phyloP scores from a whole-genome alignment of 495 filamentous ascomycete genomes.

The Lepraria neglecta region DNA sequence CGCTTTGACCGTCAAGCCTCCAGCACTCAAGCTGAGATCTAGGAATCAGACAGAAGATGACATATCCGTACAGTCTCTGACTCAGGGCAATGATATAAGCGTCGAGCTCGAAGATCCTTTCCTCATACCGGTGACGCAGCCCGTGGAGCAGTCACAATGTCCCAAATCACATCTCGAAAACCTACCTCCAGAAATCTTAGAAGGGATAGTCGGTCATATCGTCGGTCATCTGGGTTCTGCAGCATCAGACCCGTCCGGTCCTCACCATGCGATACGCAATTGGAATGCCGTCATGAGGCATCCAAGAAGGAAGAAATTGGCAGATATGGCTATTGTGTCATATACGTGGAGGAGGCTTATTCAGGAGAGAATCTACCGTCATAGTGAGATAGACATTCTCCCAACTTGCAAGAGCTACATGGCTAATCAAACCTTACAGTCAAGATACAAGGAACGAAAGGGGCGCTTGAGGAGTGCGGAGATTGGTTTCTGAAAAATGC shows the following conservation, averaged over 20 bases:
- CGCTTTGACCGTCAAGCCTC: constrained; percentile 22
- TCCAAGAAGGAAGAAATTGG: constrained; percentile 58
- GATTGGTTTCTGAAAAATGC: constrained; percentile 52
- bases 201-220: constrained; percentile 61
- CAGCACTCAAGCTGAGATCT: constrained; percentile 17
- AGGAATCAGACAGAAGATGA: constrained; percentile 29
- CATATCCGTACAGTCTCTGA: constrained; percentile 25
- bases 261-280: constrained; percentile 44
- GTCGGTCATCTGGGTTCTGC: constrained; percentile 59
- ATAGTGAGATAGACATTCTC: constrained; percentile 39
- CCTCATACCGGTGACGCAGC: constrained; percentile 3
- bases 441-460: constrained; percentile 63
- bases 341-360: constrained; percentile 56
- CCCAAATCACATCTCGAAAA: constrained; percentile 30
- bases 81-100: constrained; percentile 19
- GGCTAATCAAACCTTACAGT: constrained; percentile 33
- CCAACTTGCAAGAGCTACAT: not conserved
- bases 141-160: constrained; percentile 12
- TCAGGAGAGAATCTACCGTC: constrained; percentile 62
- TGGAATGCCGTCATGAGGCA: constrained; percentile 63
- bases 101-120: constrained; percentile 20
- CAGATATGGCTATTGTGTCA: constrained; percentile 58
- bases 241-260: constrained; percentile 42
- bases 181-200: constrained; percentile 65
- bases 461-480: constrained; percentile 48